These are phyloP conservation scores for Beta lomatogona DNA, from an alignment of 179 eudicot genomes.

Conservation along the genomic window DNA sequence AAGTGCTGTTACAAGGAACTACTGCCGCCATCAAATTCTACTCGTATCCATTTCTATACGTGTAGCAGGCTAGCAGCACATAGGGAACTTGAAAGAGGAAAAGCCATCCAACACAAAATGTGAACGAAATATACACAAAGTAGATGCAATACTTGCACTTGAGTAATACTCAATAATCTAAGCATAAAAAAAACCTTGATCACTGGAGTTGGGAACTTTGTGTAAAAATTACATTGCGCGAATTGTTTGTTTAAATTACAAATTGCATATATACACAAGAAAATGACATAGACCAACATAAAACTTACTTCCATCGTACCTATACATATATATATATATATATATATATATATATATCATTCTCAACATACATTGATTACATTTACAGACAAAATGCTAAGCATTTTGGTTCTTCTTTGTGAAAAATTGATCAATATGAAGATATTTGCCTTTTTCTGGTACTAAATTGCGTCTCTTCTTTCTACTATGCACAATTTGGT, in stretches of 20 bases:
- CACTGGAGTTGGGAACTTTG: neutral
- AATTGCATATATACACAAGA: neutral
- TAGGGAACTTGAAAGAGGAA: neutral
- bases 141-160: neutral
- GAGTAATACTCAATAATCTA: neutral
- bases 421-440: conserved; percentile 67
- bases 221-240: neutral
- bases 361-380: conserved; percentile 9
- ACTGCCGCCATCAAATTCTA: no score
- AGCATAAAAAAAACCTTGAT: neutral
- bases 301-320: neutral
- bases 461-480: conserved; percentile 61
- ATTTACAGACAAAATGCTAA: conserved; percentile 21
- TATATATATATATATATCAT: neutral
- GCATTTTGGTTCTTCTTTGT: conserved; percentile 40
- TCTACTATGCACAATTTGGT: conserved; percentile 35
- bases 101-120: neutral
- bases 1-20: no score
- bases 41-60: no score
- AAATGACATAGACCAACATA: neutral
- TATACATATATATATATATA: no score
- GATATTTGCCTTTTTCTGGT: conserved; percentile 51
- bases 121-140: neutral
- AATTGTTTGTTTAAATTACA: no score
- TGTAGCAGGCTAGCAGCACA: no score